Percentiles rank a stretch among this genome's conserved stretches.
phyloP scores from a whole-genome alignment of 176 grass and related monocot genomes.

The barley (Hordeum vulgare) region MorexV3_pseudomolecules_assembly NC_058519.1:15380605-15381104 shows the following conservation, averaged over 20 bases:
- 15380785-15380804: background rate
- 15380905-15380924: background rate
- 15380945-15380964: background rate
- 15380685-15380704: background rate
- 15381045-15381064: too few species aligned
- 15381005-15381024: too few species aligned
- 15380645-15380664: too few species aligned
- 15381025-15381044: too few species aligned
- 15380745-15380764: background rate
- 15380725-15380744: background rate
- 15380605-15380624: background rate
- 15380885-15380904: background rate
- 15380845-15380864: background rate
- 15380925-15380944: background rate
- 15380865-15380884: background rate
- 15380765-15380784: background rate
- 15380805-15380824: too few species aligned
- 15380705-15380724: background rate
- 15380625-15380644: background rate
- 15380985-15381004: background rate
- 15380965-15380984: background rate
- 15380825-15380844: too few species aligned
- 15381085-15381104: too few species aligned
- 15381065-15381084: too few species aligned
- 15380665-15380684: background rate